phyloP scores from a whole-genome alignment of 495 filamentous ascomycete genomes.

The Penicillium salamii region DNA sequence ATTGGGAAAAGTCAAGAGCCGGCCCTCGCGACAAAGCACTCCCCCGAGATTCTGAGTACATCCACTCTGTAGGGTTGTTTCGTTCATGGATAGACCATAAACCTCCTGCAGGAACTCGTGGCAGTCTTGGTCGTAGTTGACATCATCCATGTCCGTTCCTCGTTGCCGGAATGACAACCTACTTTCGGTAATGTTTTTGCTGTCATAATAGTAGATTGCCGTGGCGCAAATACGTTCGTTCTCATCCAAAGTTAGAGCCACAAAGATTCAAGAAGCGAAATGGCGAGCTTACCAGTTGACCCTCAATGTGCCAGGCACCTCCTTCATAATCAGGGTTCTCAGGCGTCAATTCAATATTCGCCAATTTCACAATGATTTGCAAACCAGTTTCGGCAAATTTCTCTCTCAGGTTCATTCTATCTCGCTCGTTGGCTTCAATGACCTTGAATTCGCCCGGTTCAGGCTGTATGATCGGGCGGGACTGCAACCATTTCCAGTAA shows the following conservation, averaged over 20 bases:
- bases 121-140: conserved; percentile 24
- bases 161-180: conserved; percentile 50
- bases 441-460: conserved; percentile 33
- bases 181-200: conserved; percentile 57
- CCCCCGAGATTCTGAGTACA: conserved; percentile 35
- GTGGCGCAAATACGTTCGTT: conserved; percentile 59
- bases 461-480: conserved; percentile 20
- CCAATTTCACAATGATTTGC: conserved; percentile 63
- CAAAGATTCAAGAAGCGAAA: not conserved
- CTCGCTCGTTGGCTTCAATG: not conserved
- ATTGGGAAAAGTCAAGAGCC: conserved; percentile 34
- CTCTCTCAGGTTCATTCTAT: conserved; percentile 21
- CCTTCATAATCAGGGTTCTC: conserved; percentile 50
- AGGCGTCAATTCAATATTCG: conserved; percentile 59
- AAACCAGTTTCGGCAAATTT: conserved; percentile 34
- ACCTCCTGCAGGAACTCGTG: conserved; percentile 26
- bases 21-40: conserved; percentile 27
- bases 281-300: conserved; percentile 35
- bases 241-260: conserved; percentile 5
- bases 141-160: conserved; percentile 5
- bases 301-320: conserved; percentile 55
- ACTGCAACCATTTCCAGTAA: too few relatives aligned
- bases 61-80: conserved; percentile 3
- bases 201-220: conserved; percentile 61
- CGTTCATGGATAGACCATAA: conserved; percentile 21